Evolutionary conservation across 2,329 filamentous ascomycete genomes (phyloP), one percentile per base, ranked within the genome.

Genomic region (Gaeumannomyces sp.): DNA sequence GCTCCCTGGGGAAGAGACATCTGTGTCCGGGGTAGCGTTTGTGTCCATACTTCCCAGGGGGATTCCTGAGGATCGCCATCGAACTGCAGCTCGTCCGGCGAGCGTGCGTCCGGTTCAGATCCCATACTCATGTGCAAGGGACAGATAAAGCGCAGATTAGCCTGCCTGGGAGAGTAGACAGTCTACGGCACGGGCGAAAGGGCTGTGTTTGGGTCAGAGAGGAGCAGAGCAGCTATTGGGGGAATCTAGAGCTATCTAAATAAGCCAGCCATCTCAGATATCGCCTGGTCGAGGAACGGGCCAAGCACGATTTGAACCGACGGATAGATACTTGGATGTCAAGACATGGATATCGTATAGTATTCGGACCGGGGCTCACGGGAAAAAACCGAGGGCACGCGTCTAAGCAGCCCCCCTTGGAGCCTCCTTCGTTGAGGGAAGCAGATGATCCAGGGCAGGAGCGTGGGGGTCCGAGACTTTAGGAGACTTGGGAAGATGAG

Each of bases 11-110:
- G 78, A 74, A 62, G 80, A 83, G 67, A 80, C 78, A 70, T 82
- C 80, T 60, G 80, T 83, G 68, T 79, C 74, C n/a, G 81, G 80
- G 25, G 81, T 83, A 31, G 78, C 78, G 66, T 77, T 77, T 64
- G 72, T 73, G 60, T 72, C 76, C 60, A 73, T 70, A 65, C 73
- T 78, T 22, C 73, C 75, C 45, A 74, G 68, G 73, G 75, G 13
- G 77, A 79, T 19, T 71, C 70, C 65, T 73, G 74, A 27, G 73
- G 70, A 64, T 79, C 76, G 61, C 19, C 19, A 53, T 53, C 45
- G 7, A n/a, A 53, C 22, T 25, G 22, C 22, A 25, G 22, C 22
- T 53, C 45, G 45, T n/a, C 45, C 45, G 45, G 19, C 45, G 45
- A 53, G 45, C 45, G 8, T n/a, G 45, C n/a, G 22, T n/a, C 22